Base-by-base conservation (phyloP, 768 basidiomycete genomes). In the Guyanaporus albipodus region DNA sequence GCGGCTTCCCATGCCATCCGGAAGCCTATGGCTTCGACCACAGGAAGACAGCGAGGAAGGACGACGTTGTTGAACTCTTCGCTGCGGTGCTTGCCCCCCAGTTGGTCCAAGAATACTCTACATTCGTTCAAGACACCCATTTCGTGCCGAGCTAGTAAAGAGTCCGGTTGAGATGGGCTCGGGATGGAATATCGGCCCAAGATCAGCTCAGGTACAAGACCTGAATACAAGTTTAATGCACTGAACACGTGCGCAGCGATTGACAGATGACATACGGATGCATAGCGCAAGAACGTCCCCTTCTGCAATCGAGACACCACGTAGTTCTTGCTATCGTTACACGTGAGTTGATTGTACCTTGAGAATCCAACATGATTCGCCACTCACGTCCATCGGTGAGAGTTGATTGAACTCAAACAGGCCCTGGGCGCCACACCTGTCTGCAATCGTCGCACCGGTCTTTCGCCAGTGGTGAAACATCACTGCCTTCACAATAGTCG, bases 1-100 rank as follows among this genome's bases (percentile, higher is more conserved):
- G 39, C 39, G 9, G 39, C 39, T 12, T 40, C 39, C 39, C 39
- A 40, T 40, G 39, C 39, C 39, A 40, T 24, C 18, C 39, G 39
- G 27, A 40, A 40, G 17, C 39, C 39, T 3, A 40, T 40, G 18
- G 39, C 39, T 29, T 40, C 38, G 9, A 40, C 38, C 26, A 40
- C 17, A 27, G 38, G 38, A 12, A 40, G 38, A 18, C 38, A 40
- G 38, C 38, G 38, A 19, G 38, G 38, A 40, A 40, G 38, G 4
- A 40, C 38, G 26, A 40, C 38, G 15, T 40, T 40, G 26, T 40
- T 40, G 38, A 40, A 40, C 27, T 40, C 38, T 24, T 17, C 27
- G 12, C 38, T 40, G 3, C 38, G 38, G 11, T 40, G 38, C 8
- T 28, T 40, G 17, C 38, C 38, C 8, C 38, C 38, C 4, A 40